phyloP scores from a whole-genome alignment of 805 yeast species.

The Saturnispora serradocipensis region DNA sequence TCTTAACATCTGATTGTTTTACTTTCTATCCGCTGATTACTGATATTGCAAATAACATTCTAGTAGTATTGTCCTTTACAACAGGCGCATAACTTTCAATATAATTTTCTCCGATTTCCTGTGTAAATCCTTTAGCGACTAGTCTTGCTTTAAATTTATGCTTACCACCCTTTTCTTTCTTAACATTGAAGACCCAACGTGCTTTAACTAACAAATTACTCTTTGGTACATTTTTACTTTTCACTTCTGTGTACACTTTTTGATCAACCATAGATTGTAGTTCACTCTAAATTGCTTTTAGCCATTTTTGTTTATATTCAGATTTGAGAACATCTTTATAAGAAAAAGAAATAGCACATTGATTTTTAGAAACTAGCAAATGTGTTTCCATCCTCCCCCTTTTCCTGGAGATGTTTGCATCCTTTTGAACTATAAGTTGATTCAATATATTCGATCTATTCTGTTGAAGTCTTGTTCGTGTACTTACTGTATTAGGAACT shows the following conservation, averaged over 20 bases:
- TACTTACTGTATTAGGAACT: too few species aligned
- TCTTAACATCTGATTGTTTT: conserved; percentile 10
- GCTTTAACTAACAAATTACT: not conserved
- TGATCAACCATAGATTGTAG: not conserved
- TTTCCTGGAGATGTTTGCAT: not conserved
- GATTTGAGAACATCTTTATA: not conserved
- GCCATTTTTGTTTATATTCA: not conserved
- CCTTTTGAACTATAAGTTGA: not conserved
- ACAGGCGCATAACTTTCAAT: conserved; percentile 8
- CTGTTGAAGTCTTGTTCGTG: not conserved
- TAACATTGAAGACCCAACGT: conserved; percentile 9
- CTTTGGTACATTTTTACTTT: not conserved
- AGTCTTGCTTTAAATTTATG: conserved; percentile 8
- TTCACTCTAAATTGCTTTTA: not conserved
- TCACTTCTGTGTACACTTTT: not conserved
- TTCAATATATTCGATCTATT: not conserved
- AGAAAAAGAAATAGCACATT: not conserved
- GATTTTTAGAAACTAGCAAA: not conserved
- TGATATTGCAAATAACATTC: not conserved
- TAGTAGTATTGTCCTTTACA: conserved; percentile 1
- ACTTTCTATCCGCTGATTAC: not conserved
- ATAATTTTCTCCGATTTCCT: conserved; percentile 7
- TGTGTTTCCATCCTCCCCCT: not conserved
- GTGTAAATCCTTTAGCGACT: conserved; percentile 9
- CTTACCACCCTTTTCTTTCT: conserved; percentile 2